Base-by-base conservation (phyloP, 2,329 filamentous ascomycete genomes). In the Penicillium paneum region DNA sequence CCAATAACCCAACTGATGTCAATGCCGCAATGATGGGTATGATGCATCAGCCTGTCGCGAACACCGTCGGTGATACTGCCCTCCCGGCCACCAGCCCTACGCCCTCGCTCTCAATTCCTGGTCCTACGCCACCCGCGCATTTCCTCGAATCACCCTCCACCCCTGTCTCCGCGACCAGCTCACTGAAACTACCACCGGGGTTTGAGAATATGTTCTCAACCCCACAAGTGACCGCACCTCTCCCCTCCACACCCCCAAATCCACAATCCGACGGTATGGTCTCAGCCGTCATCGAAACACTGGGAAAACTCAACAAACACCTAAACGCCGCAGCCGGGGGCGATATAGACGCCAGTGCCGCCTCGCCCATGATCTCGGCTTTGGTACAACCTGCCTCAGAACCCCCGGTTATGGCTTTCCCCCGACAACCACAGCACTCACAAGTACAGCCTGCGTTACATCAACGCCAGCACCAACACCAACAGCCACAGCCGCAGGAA, bases 121-220 rank as follows among this genome's bases (percentile, higher is more conserved):
- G 44, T 34, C n/a, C 39, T 42, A 31, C 46, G 17, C 29, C 45
- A 29, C 17, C 44, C 19, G n/a, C 48, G 10, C 36, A 55, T 39
- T 26, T 52, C 11, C 56, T 52, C 17, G 58, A 55, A 28, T 32
- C 36, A 8, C 56, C 41, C 12, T 54, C 58, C n/a, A 41, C 47
- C 1, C 47, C 51, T 12, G 39, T 50, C 13, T 49, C 52, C 21
- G 5, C 34, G 13, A 6, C 38, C 10, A 55, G 46, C n/a, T 29
- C 44, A n/a, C 57, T 50, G 51, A 65, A 46, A 31, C 50, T 75
- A 24, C 73, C 73, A 1, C 69, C 71, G 15, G 73, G 73, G 1
- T 75, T 72, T 49, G 73, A 74, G 31, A 71, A 65, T 11, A 74
- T 75, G 69, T 75, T 74, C 54, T 59, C 64, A 7, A 67, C 58